Percentiles rank a stretch among this genome's conserved stretches.
Conservation (phyloP, 345 rosid species). For the Syzygium oleosum region DNA sequence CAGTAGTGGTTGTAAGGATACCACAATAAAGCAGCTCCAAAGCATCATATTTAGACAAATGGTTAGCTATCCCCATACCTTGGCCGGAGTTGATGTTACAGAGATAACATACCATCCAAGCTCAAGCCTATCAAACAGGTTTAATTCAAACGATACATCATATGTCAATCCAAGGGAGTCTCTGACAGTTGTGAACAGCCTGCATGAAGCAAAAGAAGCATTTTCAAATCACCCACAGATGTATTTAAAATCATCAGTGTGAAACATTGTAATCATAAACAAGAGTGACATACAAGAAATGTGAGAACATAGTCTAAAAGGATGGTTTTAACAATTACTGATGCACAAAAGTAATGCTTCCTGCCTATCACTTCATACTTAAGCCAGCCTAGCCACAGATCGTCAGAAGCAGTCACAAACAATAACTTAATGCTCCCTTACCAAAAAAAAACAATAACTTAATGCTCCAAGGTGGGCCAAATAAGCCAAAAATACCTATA, state of each 20-base stretch:
- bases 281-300: not conserved
- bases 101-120: constrained; percentile 99
- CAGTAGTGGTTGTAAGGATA: not conserved
- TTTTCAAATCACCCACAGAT: not conserved
- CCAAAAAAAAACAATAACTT: too few relatives aligned
- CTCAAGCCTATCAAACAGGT: constrained; percentile 86
- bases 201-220: constrained; percentile 5
- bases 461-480: not conserved
- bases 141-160: constrained; percentile 96
- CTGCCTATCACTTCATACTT: not conserved
- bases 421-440: not conserved
- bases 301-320: not conserved
- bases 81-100: constrained; percentile 94
- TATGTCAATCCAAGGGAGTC: constrained; percentile 99
- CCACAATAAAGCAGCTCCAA: not conserved
- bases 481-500: not conserved
- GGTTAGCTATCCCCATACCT: constrained; percentile 37
- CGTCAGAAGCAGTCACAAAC: not conserved
- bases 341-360: not conserved
- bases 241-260: not conserved
- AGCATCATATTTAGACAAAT: not conserved
- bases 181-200: constrained; percentile 98
- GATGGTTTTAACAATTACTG: not conserved
- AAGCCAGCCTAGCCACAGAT: not conserved
- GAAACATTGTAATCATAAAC: not conserved